Evolutionary conservation across 257 asterid genomes (phyloP).

Genomic region (Capsicum baccatum): DNA sequence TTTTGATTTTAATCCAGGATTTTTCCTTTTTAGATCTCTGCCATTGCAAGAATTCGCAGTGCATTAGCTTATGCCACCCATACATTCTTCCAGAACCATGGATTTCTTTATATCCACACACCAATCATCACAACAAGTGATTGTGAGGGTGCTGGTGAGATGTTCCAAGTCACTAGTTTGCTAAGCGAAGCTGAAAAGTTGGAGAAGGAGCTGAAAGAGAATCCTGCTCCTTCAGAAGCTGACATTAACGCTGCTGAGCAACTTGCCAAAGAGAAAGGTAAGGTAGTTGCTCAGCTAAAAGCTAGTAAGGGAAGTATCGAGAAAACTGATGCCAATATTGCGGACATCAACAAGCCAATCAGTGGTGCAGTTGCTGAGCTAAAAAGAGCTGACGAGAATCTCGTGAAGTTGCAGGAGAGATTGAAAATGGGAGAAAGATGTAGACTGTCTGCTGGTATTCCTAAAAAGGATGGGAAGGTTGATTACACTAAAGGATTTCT

Average conservation of each 20-base stretch:
- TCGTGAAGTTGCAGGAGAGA: constrained; percentile 64
- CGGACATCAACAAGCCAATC: constrained; percentile 45
- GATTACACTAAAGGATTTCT: constrained; percentile 87
- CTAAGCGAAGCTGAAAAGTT: constrained; percentile 71
- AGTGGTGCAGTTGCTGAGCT: constrained; percentile 73
- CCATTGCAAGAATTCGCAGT: too few species aligned
- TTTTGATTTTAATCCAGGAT: too few species aligned
- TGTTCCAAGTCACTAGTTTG: constrained; percentile 94
- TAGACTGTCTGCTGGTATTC: constrained; percentile 66
- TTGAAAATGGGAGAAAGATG: constrained; percentile 63
- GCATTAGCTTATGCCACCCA: too few species aligned
- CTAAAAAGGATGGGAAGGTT: constrained; percentile 78
- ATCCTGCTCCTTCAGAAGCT: constrained; percentile 70
- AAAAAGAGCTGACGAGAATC: constrained; percentile 70
- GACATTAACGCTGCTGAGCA: constrained; percentile 68
- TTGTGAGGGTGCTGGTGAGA: constrained; percentile 99
- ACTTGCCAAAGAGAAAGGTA: constrained; percentile 75
- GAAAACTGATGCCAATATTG: constrained; percentile 22
- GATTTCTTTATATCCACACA: constrained; percentile 88
- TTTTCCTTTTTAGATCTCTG: too few species aligned
- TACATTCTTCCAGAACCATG: too few species aligned
- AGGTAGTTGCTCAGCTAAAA: constrained; percentile 69
- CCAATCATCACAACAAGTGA: constrained; percentile 95
- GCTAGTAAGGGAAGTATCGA: constrained; percentile 65
- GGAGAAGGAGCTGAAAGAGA: constrained; percentile 78